Evolutionary conservation across 768 basidiomycete species (phyloP).

Genomic region (Mycena belliarum): DNA sequence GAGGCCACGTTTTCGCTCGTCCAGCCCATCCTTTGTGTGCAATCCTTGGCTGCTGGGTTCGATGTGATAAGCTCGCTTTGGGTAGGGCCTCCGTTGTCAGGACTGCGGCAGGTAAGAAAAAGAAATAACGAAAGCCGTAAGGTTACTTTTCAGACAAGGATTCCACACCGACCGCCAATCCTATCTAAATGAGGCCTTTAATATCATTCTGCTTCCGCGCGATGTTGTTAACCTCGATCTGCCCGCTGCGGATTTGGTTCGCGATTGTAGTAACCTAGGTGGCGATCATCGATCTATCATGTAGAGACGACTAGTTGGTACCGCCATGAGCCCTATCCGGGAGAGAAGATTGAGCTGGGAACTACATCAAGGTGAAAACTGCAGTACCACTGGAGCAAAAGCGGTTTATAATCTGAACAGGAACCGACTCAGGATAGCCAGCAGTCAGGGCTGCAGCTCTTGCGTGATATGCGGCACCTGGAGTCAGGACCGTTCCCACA

Average conservation of each 20-base stretch:
- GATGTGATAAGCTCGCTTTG: constrained; percentile 63
- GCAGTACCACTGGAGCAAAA: constrained; percentile 69
- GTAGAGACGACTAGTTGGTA: background rate
- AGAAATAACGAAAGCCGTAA: too few relatives aligned
- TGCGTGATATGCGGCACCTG: constrained; percentile 67
- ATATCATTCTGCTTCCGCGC: background rate
- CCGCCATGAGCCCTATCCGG: constrained; percentile 66
- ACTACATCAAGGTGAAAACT: background rate
- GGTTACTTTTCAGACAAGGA: constrained; percentile 76
- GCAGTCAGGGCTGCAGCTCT: constrained; percentile 77
- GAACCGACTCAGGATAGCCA: constrained; percentile 77
- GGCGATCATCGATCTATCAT: background rate
- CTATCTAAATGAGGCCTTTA: constrained; percentile 38
- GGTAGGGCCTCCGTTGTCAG: constrained; percentile 60
- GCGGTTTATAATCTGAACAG: constrained; percentile 73
- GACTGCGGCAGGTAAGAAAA: constrained; percentile 38
- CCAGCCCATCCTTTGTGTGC: constrained; percentile 82
- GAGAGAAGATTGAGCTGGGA: background rate
- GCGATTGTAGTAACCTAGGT: constrained; percentile 60
- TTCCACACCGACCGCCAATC: constrained; percentile 82
- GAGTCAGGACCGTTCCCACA: constrained; percentile 74
- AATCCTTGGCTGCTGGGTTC: constrained; percentile 59
- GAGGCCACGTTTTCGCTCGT: constrained; percentile 83
- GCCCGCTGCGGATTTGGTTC: constrained; percentile 75
- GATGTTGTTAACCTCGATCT: constrained; percentile 51